A percentile compares a stretch with the other conserved stretches of the same genome.
These are phyloP conservation scores for Cokeromyces recurvatus DNA, from an alignment of 371 early-diverging fungal species.

Conservation along the genomic window DNA sequence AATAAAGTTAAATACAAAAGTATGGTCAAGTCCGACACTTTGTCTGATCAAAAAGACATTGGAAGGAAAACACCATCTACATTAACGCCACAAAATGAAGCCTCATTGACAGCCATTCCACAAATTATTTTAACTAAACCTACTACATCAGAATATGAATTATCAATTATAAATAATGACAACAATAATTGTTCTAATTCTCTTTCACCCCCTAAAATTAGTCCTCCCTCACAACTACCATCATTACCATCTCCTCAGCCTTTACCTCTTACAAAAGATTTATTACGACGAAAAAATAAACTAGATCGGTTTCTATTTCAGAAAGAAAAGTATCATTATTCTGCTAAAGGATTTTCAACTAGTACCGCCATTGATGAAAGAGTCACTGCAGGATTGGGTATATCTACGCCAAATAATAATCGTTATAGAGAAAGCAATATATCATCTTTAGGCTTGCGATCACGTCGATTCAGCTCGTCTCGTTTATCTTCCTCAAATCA, in stretches of 20 bases:
- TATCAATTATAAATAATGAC: too few species aligned
- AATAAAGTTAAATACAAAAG: too few species aligned
- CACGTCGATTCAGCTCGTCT: conserved; percentile 5
- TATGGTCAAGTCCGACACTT: too few species aligned
- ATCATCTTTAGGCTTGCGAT: conserved; percentile 4
- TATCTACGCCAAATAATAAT: conserved; percentile 9
- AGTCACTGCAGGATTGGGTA: conserved; percentile 37
- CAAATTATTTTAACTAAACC: too few species aligned
- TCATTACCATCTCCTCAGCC: conserved; percentile 5
- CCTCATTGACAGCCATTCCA: too few species aligned
- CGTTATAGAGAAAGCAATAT: too few species aligned
- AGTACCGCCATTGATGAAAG: conserved; percentile 23
- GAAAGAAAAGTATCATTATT: conserved; percentile 6
- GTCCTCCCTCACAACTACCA: background rate
- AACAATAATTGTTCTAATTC: too few species aligned
- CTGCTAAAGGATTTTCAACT: background rate
- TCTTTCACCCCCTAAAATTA: too few species aligned
- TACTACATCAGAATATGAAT: too few species aligned
- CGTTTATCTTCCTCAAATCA: conserved; percentile 7
- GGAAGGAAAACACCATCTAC: too few species aligned
- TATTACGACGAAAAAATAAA: conserved; percentile 37
- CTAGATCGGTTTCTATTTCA: conserved; percentile 27
- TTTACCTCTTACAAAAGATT: conserved; percentile 43
- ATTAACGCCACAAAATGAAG: too few species aligned
- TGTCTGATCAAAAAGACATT: too few species aligned